Base-by-base conservation (phyloP, 768 basidiomycete species). In the Tulasnella sp. region DNA sequence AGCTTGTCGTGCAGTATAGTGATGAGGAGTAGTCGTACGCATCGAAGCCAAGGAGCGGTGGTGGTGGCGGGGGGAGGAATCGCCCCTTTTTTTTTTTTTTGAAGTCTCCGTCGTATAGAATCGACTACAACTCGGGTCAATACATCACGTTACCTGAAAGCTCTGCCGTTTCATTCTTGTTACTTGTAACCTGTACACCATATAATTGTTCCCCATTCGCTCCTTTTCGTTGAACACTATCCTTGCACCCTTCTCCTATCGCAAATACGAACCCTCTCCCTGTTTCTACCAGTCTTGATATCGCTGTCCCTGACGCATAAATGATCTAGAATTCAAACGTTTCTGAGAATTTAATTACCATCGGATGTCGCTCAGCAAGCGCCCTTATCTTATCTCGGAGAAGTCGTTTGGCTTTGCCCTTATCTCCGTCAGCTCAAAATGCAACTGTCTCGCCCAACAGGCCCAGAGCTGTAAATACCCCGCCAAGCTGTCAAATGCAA, bases 1-100 rank as follows among this genome's bases (percentile, higher is more conserved):
- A 87, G 85, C 78, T 83, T 80, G 42, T 72, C 42, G 71, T 72
- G 1, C 71, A 72, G 71, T 52, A 39, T 6, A 39, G 37, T 22
- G 71, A 72, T 36, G 68, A 70, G n/a, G 37, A 70, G 37, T 70
- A 70, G 68, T 12, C 2, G 58, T 42, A 8, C 42, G 25, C 29
- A 3, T 49, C 11, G 45, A 49, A 49, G 45, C 4, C 19, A 49
- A 22, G 22, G 45, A 49, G 45, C 17, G 19, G 8, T 49, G 2
- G 45, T 49, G 45, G 8, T 22, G 17, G 45, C 22, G 45, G 45
- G 9, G 4, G 8, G 45, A 3, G 45, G 19, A 22, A 49, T n/a
- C 45, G 22, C 45, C 45, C 45, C n/a, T n/a, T n/a, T n/a, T n/a
- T n/a, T n/a, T n/a, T n/a, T n/a, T 22, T 49, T 49, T 22, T 22